phyloP scores from a whole-genome alignment of 2,329 filamentous ascomycete genomes.

The Ophiostoma himal-ulmi region DNA sequence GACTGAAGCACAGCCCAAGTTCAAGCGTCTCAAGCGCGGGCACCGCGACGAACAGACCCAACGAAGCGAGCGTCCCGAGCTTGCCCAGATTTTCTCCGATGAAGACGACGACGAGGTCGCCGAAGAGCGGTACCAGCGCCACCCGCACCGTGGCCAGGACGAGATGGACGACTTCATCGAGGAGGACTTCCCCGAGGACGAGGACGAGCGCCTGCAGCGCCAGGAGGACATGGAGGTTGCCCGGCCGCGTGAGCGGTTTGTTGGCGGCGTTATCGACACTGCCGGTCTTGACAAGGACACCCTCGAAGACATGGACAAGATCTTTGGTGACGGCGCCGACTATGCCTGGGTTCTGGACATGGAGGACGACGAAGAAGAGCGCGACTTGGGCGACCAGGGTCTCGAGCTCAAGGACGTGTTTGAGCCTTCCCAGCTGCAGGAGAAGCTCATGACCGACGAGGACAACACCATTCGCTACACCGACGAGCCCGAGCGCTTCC shows the following conservation, averaged over 20 bases:
- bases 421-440: slow-evolving; percentile 87
- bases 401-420: slow-evolving; percentile 97
- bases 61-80: slow-evolving; percentile 59
- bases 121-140: slow-evolving; percentile 49
- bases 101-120: slow-evolving; percentile 69
- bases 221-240: slow-evolving; percentile 86
- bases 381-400: slow-evolving; percentile 70
- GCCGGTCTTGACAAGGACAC: slow-evolving; percentile 86
- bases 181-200: slow-evolving; percentile 85
- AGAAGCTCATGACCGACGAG: slow-evolving; percentile 91
- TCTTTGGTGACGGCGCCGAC: slow-evolving; percentile 92
- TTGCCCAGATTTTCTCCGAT: slow-evolving; percentile 92
- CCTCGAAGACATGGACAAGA: slow-evolving; percentile 90
- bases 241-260: slow-evolving; percentile 65
- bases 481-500: slow-evolving; percentile 91
- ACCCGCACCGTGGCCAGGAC: slow-evolving; percentile 57
- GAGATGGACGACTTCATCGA: slow-evolving; percentile 97
- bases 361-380: slow-evolving; percentile 78
- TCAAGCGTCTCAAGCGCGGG: slow-evolving; percentile 93
- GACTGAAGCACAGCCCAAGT: slow-evolving; percentile 64
- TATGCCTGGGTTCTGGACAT: slow-evolving; percentile 91
- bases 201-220: slow-evolving; percentile 67
- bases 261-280: slow-evolving; percentile 66
- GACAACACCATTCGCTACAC: slow-evolving; percentile 83
- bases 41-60: slow-evolving; percentile 69